phyloP scores from a whole-genome alignment of 2,329 filamentous ascomycete genomes.

The Penicillium rolfsii region DNA sequence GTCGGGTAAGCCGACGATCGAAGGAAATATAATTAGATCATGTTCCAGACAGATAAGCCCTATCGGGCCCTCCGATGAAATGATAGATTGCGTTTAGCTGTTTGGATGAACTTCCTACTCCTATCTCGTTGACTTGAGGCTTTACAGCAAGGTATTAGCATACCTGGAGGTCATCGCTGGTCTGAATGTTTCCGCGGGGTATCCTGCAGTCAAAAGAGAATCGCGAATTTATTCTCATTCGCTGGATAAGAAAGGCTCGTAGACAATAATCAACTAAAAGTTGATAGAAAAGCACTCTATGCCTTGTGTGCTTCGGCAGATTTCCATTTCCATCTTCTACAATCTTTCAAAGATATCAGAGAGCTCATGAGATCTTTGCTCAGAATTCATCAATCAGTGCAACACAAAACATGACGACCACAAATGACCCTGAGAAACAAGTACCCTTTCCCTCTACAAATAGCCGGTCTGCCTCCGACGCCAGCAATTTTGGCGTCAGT shows the following conservation, averaged over 20 bases:
- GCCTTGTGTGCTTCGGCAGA: background rate
- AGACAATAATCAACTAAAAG: background rate
- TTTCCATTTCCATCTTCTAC: background rate
- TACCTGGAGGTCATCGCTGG: background rate
- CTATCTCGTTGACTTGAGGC: background rate
- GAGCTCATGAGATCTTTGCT: background rate
- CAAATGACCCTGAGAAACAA: background rate
- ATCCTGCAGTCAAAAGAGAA: background rate
- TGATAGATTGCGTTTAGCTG: background rate
- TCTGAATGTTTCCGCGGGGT: background rate
- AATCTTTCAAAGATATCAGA: background rate
- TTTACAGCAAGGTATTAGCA: background rate
- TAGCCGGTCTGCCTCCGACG: background rate
- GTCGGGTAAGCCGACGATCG: background rate
- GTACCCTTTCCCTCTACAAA: background rate
- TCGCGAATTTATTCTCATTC: background rate
- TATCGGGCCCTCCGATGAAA: background rate
- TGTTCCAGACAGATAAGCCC: background rate
- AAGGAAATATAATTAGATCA: background rate
- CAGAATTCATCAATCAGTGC: background rate
- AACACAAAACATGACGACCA: background rate
- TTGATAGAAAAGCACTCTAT: background rate
- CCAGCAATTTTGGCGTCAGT: background rate
- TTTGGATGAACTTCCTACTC: background rate
- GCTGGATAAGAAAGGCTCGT: background rate